Percentiles rank a stretch among this genome's conserved stretches.
phyloP scores from a whole-genome alignment of 768 basidiomycete species.

The Trametes cinnabarina region DNA sequence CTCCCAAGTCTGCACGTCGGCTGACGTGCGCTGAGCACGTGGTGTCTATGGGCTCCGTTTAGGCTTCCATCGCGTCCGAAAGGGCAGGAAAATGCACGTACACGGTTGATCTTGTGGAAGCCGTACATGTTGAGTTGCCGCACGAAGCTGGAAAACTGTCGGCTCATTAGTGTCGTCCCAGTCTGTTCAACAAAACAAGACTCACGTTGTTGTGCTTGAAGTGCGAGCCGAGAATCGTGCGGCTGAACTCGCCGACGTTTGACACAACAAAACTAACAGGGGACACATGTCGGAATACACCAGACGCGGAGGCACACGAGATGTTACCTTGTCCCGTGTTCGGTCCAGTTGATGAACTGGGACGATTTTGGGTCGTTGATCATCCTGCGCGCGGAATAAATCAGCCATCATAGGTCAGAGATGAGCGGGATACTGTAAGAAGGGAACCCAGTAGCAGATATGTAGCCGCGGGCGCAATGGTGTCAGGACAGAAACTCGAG shows the following conservation, averaged over 20 bases:
- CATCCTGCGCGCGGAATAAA: slow-evolving; percentile 51
- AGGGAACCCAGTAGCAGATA: too few species aligned
- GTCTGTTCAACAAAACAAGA: background rate
- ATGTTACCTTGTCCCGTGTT: slow-evolving; percentile 62
- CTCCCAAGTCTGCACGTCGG: slow-evolving; percentile 84
- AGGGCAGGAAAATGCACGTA: slow-evolving; percentile 32
- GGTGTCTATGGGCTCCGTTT: slow-evolving; percentile 52
- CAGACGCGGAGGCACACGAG: background rate
- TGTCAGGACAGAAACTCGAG: too few species aligned
- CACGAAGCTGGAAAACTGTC: slow-evolving; percentile 88
- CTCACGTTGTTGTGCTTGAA: slow-evolving; percentile 90
- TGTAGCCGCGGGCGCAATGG: background rate
- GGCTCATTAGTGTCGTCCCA: background rate
- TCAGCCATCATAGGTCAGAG: background rate
- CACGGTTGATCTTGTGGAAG: slow-evolving; percentile 91
- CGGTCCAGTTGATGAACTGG: slow-evolving; percentile 81
- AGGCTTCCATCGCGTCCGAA: background rate
- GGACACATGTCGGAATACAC: slow-evolving; percentile 9
- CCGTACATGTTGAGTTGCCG: slow-evolving; percentile 97
- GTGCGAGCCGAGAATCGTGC: slow-evolving; percentile 80
- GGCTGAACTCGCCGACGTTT: slow-evolving; percentile 82
- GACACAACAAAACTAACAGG: slow-evolving; percentile 71
- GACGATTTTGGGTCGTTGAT: slow-evolving; percentile 80
- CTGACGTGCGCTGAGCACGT: slow-evolving; percentile 76
- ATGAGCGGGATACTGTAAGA: too few species aligned